These are phyloP conservation scores for Platanthera zijinensis DNA, from an alignment of 106 monocot species.

Conservation along the genomic window DNA sequence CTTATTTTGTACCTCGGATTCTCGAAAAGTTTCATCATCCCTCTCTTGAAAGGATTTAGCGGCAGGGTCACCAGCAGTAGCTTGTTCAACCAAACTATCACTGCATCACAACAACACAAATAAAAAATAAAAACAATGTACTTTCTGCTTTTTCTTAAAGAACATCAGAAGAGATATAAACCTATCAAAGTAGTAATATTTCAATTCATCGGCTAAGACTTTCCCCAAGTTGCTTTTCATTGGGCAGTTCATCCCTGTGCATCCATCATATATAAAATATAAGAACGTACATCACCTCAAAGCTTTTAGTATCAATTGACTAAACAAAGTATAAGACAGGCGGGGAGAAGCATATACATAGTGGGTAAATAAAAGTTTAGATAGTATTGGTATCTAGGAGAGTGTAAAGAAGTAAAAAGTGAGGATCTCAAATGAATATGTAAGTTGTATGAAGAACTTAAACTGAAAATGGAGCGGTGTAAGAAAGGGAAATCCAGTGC, in stretches of 20 bases:
- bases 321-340: background rate
- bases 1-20: slow-evolving; percentile 56
- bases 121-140: slow-evolving; percentile 3
- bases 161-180: slow-evolving; percentile 15
- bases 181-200: slow-evolving; percentile 92
- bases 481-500: no score
- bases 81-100: slow-evolving; percentile 73
- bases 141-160: background rate
- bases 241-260: slow-evolving; percentile 61
- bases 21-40: slow-evolving; percentile 55
- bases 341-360: background rate
- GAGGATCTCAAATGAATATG: background rate
- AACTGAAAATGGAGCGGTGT: background rate
- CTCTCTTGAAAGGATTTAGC: slow-evolving; percentile 37
- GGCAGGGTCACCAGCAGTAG: slow-evolving; percentile 37
- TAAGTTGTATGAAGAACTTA: background rate
- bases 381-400: background rate
- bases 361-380: background rate
- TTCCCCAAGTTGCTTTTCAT: slow-evolving; percentile 62
- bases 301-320: background rate
- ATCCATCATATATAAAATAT: slow-evolving; percentile 4
- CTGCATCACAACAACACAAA: slow-evolving; percentile 22
- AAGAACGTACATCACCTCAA: background rate
- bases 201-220: slow-evolving; percentile 61
- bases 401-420: background rate